Evolutionary conservation across 2,329 filamentous ascomycete species (phyloP).

Genomic region (Talaromyces islandicus): DNA sequence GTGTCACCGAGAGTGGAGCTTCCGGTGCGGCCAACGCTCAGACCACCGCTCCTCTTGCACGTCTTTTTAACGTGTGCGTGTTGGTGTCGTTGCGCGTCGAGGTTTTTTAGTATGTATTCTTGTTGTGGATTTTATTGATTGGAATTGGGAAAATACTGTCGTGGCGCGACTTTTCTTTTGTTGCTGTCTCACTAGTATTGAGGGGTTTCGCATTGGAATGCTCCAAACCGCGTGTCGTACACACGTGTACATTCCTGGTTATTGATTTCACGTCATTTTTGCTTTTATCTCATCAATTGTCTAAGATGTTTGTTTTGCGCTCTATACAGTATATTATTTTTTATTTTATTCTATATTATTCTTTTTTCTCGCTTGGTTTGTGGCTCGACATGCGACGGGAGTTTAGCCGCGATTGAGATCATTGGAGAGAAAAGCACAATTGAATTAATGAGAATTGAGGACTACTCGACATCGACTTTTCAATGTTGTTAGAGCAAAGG

Average conservation of each 20-base stretch:
- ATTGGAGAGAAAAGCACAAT: neutral
- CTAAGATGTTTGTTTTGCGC: neutral
- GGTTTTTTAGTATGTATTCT: neutral
- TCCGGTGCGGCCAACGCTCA: constrained; percentile 3
- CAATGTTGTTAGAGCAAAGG: neutral
- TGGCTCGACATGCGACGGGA: neutral
- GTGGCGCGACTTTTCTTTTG: neutral
- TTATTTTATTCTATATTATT: too few species aligned
- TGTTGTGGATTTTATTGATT: neutral
- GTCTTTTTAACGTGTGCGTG: constrained; percentile 10
- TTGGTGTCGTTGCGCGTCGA: constrained; percentile 4
- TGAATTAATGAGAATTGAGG: neutral
- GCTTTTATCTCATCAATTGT: neutral
- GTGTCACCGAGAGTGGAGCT: constrained; percentile 12
- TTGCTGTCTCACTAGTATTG: neutral
- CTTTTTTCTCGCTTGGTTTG: neutral
- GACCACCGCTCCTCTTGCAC: constrained; percentile 11
- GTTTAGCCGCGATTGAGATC: neutral
- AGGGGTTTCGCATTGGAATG: neutral
- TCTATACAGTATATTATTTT: neutral
- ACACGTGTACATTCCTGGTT: neutral
- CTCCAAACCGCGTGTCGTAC: neutral
- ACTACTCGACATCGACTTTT: neutral
- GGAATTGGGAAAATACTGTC: neutral
- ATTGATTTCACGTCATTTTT: neutral